phyloP scores from a whole-genome alignment of 768 basidiomycete genomes.

The Boletus eberwhitei region DNA sequence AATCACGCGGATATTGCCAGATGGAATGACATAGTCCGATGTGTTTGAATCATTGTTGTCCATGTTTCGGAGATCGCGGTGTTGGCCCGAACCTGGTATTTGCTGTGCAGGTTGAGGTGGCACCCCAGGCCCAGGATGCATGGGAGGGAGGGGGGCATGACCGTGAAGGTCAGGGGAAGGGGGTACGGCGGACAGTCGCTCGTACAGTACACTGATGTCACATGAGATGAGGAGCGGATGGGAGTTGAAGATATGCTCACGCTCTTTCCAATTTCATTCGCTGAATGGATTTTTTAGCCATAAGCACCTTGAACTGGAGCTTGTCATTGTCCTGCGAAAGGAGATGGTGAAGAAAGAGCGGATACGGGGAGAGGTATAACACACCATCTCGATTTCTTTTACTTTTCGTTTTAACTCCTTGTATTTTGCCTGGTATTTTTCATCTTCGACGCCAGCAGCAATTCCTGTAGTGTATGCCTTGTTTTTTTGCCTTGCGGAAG shows the following conservation, averaged over 20 bases:
- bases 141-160: conserved; percentile 33
- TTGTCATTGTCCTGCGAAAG: conserved; percentile 78
- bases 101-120: conserved; percentile 34
- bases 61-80: conserved; percentile 40
- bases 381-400: conserved; percentile 77
- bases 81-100: conserved; percentile 16
- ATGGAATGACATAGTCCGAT: conserved; percentile 48
- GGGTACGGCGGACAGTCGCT: conserved; percentile 63
- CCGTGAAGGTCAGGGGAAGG: conserved; percentile 51
- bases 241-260: conserved; percentile 46
- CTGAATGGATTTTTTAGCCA: conserved; percentile 79
- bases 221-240: conserved; percentile 27
- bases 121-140: conserved; percentile 35
- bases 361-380: conserved; percentile 27
- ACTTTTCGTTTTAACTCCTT: conserved; percentile 86
- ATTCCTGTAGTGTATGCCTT: conserved; percentile 55
- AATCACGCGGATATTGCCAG: conserved; percentile 45
- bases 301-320: conserved; percentile 74
- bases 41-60: conserved; percentile 47
- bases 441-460: conserved; percentile 77
- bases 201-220: conserved; percentile 63
- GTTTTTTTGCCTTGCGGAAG: conserved; percentile 45
- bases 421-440: conserved; percentile 85
- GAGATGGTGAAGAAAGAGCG: conserved; percentile 4
- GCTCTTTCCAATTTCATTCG: conserved; percentile 86